Base-by-base conservation (phyloP, 345 rosid species). In the Linum lewisii region DNA sequence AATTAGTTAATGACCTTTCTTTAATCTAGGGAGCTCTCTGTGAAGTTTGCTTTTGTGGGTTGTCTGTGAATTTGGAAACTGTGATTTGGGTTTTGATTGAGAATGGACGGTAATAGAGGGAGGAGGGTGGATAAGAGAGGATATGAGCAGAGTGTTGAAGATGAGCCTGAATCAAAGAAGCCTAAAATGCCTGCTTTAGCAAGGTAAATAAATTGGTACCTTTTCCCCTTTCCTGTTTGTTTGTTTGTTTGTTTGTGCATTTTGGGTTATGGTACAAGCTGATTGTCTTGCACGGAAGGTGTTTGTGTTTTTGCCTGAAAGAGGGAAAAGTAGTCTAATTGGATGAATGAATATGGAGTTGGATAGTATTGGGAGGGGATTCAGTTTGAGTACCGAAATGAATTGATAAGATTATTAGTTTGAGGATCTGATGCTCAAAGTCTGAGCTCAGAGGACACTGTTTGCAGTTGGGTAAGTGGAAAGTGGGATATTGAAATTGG, bases 101-200 rank as follows among this genome's bases (percentile, higher is more conserved):
- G 20, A 24, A 88, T 88, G 96, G 98, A 81, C 73, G 69, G 71
- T 78, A 81, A 83, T 42, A 72, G 83, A 71, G 78, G 72, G 73
- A 81, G 84, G 76, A 80, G 88, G 23, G 61, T 58, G 7, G 75
- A 71, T 38, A 71, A 71, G 55, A 71, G 75, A 59, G 87, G 80
- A 34, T 74, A 69, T 71, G 84, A 79, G 56, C 73, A 77, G 63
- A 66, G 71, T 64, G 67, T 66, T 65, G 87, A 77, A 58, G 85
- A 82, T 69, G 76, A 63, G 51, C 75, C 81, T 0, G 92, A 79
- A 65, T 72, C 88, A 8, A 91, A 91, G 72, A 91, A 71, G 77
- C 77, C 82, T 47, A 91, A 81, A 69, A 34, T 85, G 63, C 97
- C 95, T 20, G 86, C 87, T 69, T 83, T 91, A 65, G 95, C 92